phyloP scores from a whole-genome alignment of 176 grass and related monocot genomes.

The Juncus inflexus region DNA sequence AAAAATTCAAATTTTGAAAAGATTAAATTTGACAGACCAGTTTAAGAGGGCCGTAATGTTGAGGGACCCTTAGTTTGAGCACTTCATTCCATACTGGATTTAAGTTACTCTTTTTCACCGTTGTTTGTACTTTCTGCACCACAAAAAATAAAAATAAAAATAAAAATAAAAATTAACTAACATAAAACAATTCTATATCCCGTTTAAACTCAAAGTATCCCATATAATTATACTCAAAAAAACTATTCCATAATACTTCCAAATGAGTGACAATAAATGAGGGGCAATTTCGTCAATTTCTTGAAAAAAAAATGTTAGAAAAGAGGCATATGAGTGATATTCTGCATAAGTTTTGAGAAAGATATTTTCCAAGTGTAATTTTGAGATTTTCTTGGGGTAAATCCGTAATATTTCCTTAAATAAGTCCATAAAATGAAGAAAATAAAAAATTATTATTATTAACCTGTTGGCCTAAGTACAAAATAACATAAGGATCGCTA shows the following conservation, averaged over 20 bases:
- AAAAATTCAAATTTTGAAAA: not conserved
- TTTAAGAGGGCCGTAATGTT: slow-evolving; percentile 84
- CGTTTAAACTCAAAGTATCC: not conserved
- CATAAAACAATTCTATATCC: not conserved
- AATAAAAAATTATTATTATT: slow-evolving; percentile 1
- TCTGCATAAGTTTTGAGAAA: too few relatives aligned
- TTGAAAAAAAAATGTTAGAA: too few relatives aligned
- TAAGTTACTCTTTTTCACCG: slow-evolving; percentile 75
- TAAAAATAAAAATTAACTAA: slow-evolving; percentile 5
- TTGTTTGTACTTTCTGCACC: slow-evolving; percentile 70
- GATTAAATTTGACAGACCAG: slow-evolving; percentile 54
- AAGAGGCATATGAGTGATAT: too few relatives aligned
- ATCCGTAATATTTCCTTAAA: too few relatives aligned
- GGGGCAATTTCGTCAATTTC: too few relatives aligned
- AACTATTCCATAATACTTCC: too few relatives aligned
- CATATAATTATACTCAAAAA: not conserved
- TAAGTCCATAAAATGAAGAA: not conserved
- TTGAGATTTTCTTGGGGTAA: too few relatives aligned
- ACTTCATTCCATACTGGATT: slow-evolving; percentile 99
- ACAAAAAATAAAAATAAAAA: not conserved
- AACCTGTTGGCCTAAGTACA: slow-evolving; percentile 72
- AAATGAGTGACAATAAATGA: too few relatives aligned
- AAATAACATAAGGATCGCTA: slow-evolving; percentile 94
- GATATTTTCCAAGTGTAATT: too few relatives aligned
- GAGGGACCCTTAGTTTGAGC: slow-evolving; percentile 76